A percentile compares a stretch with the other conserved stretches of the same genome.
These are phyloP conservation scores for Talaromyces sp. DNA, from an alignment of 2,329 filamentous ascomycete genomes.

Conservation along the genomic window DNA sequence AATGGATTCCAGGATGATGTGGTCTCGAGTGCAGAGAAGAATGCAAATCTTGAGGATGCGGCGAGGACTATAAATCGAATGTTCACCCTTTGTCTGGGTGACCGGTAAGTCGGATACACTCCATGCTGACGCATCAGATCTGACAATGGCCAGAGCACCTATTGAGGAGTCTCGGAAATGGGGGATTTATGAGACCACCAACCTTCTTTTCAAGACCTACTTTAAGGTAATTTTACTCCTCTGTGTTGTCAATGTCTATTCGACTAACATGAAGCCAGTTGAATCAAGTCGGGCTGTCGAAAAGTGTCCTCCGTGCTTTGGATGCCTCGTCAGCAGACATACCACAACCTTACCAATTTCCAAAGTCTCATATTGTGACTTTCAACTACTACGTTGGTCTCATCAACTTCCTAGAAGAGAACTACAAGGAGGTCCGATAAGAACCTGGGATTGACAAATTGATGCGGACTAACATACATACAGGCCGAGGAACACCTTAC, in stretches of 20 bases:
- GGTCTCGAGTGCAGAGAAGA: slow-evolving; percentile 68
- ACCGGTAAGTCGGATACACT: slow-evolving; percentile 59
- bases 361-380: slow-evolving; percentile 85
- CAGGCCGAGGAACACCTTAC: slow-evolving; percentile 77
- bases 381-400: slow-evolving; percentile 97
- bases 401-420: slow-evolving; percentile 89
- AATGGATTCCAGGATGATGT: slow-evolving; percentile 73
- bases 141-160: slow-evolving; percentile 56
- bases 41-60: slow-evolving; percentile 84
- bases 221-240: slow-evolving; percentile 60
- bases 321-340: slow-evolving; percentile 75
- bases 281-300: slow-evolving; percentile 82
- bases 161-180: slow-evolving; percentile 92
- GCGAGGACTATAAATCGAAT: slow-evolving; percentile 87
- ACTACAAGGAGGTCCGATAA: slow-evolving; percentile 68
- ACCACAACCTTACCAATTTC: slow-evolving; percentile 73
- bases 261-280: slow-evolving; percentile 45
- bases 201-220: slow-evolving; percentile 95
- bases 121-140: neutral
- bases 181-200: slow-evolving; percentile 93
- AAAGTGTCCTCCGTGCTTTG: slow-evolving; percentile 82
- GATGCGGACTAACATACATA: neutral
- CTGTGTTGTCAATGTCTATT: neutral
- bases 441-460: neutral
- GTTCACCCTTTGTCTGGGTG: slow-evolving; percentile 83